Conservation (phyloP, 108 stramenopile species). For the Cyclotella baltica region DNA sequence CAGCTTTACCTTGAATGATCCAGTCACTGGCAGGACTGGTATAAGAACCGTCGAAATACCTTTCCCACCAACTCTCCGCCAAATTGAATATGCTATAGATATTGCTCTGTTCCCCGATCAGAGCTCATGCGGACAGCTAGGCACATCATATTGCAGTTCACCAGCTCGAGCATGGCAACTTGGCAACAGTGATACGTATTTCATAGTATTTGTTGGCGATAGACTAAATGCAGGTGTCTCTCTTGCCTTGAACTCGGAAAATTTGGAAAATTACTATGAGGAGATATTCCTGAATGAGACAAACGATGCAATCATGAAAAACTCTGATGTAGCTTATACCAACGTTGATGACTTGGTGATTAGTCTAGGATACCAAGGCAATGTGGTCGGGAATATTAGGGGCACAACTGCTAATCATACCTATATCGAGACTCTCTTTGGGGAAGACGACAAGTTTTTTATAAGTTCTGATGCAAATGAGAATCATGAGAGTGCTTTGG, state of each 20-base stretch:
- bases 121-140: background rate
- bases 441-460: constrained; percentile 45
- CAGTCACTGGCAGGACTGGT: background rate
- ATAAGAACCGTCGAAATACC: background rate
- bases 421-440: constrained; percentile 27
- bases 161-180: background rate
- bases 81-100: constrained; percentile 11
- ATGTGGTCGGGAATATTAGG: constrained; percentile 40
- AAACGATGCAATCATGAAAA: constrained; percentile 36
- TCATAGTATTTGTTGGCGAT: constrained; percentile 2
- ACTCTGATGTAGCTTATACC: constrained; percentile 47
- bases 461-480: constrained; percentile 53
- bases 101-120: background rate
- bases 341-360: constrained; percentile 38
- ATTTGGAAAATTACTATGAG: constrained; percentile 14
- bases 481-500: constrained; percentile 17
- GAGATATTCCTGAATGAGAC: constrained; percentile 45
- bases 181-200: background rate
- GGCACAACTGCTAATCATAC: constrained; percentile 46
- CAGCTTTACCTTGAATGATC: constrained; percentile 11
- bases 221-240: constrained; percentile 28
- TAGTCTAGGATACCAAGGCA: constrained; percentile 26
- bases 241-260: constrained; percentile 4
- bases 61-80: background rate
- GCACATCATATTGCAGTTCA: background rate